Base-by-base conservation (phyloP, 495 filamentous ascomycete species). In the Podospora didyma region DNA sequence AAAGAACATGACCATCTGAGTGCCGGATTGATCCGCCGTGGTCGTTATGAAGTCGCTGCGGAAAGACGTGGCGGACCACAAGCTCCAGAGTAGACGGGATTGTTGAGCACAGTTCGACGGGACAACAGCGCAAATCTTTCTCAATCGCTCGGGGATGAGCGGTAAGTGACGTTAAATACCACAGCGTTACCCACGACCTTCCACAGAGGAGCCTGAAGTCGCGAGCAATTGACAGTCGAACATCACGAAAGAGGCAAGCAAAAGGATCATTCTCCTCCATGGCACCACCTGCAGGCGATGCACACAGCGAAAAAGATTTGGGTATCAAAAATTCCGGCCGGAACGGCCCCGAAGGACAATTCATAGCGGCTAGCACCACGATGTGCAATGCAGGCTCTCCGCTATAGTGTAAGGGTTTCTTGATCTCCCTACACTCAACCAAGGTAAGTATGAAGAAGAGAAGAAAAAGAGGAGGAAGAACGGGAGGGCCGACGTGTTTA, bases 401-500 rank as follows among this genome's bases (percentile, higher is more conserved):
- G 39, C 39, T 42, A 42, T 42, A 42, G 39, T 42, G n/a, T 14
- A 17, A 42, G 39, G 39, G 39, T 42, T 42, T 42, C 39, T 42
- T 42, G 39, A 42, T 42, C 39, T 42, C 39, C 39, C 39, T 17
- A 14, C 39, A 42, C 39, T 42, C 39, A 42, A 42, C 39, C 39
- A 42, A 42, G 39, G 39, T 42, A 42, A 42, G 39, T 42, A 42
- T 42, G 39, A 42, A 42, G 39, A 42, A 42, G 39, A 42, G n/a
- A 42, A 9, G 39, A 42, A 42, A 42, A 42, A 42, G 7, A 42
- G n/a, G 39, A 42, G n/a, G 39, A 42, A 17, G 39, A 42, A 16
- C 9, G n/a, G 39, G 39, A 41, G 39, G 39, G 39, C 5, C 9
- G 39, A 7, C 12, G n/a, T 10, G 39, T 0, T 10, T 42, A 42